Evolutionary conservation across 2,329 filamentous ascomycete genomes (phyloP), one percentile per base, ranked within the genome.

Genomic region (Ophiostoma australiae): DNA sequence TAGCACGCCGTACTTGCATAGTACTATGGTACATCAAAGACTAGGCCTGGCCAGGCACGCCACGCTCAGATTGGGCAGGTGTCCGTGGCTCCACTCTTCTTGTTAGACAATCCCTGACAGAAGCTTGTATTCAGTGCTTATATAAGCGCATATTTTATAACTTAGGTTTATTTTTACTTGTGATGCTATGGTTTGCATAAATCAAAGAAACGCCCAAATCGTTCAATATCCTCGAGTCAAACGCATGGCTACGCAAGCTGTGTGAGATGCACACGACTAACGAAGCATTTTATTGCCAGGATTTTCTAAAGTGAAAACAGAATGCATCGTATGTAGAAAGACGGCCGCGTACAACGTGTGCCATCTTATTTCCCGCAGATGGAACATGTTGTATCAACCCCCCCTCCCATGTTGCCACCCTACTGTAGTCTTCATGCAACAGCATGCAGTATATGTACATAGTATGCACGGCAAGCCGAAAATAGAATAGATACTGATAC

Each of bases 31-130:
- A n/a, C 10, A 39, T 39, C 44, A 48, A 48, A 48, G 8, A 11
- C 52, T 58, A 58, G 52, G 61, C 31, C 61, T 20, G 61, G 61
- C 15, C 27, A 37, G 61, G 61, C 61, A 65, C 61, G 61, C 61
- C 61, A 65, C 61, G 61, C 61, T 37, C 41, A 58, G 35, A 35
- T 67, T 37, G 61, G 58, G 3, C 7, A 72, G 52, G 66, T 58
- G 52, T 69, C 73, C 74, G 63, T 69, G 70, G 23, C 52, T 23
- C 52, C 52, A 58, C 23, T 58, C 10, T 58, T n/a, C 27, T 58
- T 5, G 23, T 58, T 13, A 23, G 52, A 58, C 23, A 27, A 20
- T n/a, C 11, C 23, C 8, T 58, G 23, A 27, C 11, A 58, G n/a
- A 58, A 27, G n/a, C n/a, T 23, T 15, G 23, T 27, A 58, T 11